phyloP scores from a whole-genome alignment of 257 asterid genomes.

The Henckelia pumila region DNA sequence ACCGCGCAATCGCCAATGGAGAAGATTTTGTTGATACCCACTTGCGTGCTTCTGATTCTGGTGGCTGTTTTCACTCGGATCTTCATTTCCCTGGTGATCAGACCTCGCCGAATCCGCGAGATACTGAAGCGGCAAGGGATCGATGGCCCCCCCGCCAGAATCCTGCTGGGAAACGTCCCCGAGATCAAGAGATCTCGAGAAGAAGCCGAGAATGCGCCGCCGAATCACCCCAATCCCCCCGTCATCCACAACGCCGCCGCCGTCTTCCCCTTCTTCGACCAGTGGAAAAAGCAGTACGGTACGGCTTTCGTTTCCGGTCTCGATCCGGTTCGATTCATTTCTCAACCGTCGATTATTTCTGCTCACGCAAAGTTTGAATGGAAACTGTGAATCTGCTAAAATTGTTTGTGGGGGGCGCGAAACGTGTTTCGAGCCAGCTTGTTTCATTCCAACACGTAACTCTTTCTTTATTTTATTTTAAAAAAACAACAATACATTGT shows the following conservation, averaged over 20 bases:
- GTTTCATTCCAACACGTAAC: no score
- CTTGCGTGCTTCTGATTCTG: slow-evolving; percentile 14
- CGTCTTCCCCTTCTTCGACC: slow-evolving; percentile 44
- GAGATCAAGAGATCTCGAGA: slow-evolving; percentile 48
- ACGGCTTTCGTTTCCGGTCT: not conserved
- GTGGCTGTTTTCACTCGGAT: slow-evolving; percentile 23
- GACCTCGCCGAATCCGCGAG: slow-evolving; percentile 34
- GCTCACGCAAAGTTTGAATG: not conserved
- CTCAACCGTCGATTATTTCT: not conserved
- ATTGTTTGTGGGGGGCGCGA: no score
- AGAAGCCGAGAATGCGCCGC: slow-evolving; percentile 14
- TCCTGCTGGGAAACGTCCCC: slow-evolving; percentile 49
- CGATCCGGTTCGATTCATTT: not conserved
- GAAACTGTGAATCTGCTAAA: no score
- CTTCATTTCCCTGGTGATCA: slow-evolving; percentile 30
- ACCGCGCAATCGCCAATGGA: not conserved
- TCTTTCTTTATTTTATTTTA: no score
- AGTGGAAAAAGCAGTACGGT: slow-evolving; percentile 60
- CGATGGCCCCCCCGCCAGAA: slow-evolving; percentile 49
- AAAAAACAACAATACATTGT: no score
- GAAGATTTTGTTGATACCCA: slow-evolving; percentile 24
- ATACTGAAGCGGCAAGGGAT: slow-evolving; percentile 48
- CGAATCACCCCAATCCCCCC: slow-evolving; percentile 25
- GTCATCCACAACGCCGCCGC: slow-evolving; percentile 37
- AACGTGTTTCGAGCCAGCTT: no score